Conservation (phyloP, 176 grass and related monocot species). For the Alopecurus myosuroides region DNA sequence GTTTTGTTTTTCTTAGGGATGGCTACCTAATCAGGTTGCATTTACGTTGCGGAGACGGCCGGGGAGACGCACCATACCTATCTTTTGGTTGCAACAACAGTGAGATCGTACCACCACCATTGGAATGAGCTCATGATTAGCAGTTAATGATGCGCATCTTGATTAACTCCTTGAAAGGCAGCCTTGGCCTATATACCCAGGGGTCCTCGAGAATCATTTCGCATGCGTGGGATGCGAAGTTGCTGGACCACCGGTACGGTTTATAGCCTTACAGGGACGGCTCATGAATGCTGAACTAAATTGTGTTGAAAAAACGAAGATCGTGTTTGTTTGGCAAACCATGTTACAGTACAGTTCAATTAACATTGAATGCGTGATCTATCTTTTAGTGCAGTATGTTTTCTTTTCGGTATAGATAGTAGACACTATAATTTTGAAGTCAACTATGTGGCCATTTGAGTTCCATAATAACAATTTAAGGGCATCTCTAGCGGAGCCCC, state of each 20-base stretch:
- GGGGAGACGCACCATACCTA: constrained; percentile 12
- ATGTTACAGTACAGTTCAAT: not conserved
- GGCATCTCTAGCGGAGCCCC: too few relatives aligned
- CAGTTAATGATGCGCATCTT: constrained; percentile 42
- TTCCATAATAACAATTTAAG: too few relatives aligned
- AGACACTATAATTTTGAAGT: too few relatives aligned
- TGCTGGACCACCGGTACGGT: not conserved
- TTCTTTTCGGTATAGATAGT: too few relatives aligned
- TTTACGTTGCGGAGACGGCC: not conserved
- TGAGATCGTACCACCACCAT: constrained; percentile 34
- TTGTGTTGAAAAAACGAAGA: not conserved
- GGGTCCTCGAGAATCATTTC: constrained; percentile 15
- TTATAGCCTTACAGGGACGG: too few relatives aligned
- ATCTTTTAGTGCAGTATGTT: too few relatives aligned
- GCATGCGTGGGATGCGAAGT: not conserved
- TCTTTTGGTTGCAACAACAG: not conserved
- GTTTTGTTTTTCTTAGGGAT: not conserved
- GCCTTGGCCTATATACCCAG: constrained; percentile 12
- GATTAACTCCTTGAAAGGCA: constrained; percentile 35
- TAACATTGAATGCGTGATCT: too few relatives aligned
- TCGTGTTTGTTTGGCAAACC: not conserved
- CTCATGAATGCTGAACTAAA: too few relatives aligned
- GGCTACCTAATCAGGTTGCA: not conserved
- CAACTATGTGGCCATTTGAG: too few relatives aligned
- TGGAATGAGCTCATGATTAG: constrained; percentile 35